Base-by-base conservation (phyloP, 257 asterid genomes). In the Rubia yunnanensis region DNA sequence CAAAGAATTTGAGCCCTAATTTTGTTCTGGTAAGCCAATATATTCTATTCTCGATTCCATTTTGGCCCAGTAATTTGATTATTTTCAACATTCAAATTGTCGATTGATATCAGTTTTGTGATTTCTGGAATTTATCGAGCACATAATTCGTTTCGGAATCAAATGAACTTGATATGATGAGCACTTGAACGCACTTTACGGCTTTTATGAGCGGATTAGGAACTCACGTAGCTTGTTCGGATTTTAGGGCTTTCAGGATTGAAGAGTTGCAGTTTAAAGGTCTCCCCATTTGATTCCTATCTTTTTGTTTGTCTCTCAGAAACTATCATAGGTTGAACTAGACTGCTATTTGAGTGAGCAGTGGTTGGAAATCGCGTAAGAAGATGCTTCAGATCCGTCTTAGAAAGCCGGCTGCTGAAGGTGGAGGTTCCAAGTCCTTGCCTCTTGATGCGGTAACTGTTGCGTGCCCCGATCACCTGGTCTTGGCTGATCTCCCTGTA, bases 381-480 rank as follows among this genome's bases (percentile, higher is more conserved):
- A 72, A 78, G 81, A 94, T 94, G 99, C 86, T 94, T 74, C 99
- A 90, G 86, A 94, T 94, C 73, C 86, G 95, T 59, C 96, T 90
- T 22, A 86, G 92, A 87, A 94, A 90, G 79, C 98, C 99, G 59
- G 74, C 92, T 59, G 74, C 52, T 65, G 99, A 88, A 70, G 72
- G 83, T 72, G 90, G 86, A 41, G 77, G 79, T 31, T 77, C 79
- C 27, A 94, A 88, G 73, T 79, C 88, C 49, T 78, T 70, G 72
- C 74, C 80, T 15, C 79, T 66, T 62, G 99, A 90, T 55, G 70
- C 73, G n/a, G 88, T 90, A 44, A 94, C 92, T 15, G 99, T 94
- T 66, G 96, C 97, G 5, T 94, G 98, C 72, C 99, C 99, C 8
- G 97, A 86, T 74, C 98, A 94, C 78, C 96, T 94, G 70, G 81